Conservation (phyloP, 805 yeast species). For the Zygotorulaspora danielsina region DNA sequence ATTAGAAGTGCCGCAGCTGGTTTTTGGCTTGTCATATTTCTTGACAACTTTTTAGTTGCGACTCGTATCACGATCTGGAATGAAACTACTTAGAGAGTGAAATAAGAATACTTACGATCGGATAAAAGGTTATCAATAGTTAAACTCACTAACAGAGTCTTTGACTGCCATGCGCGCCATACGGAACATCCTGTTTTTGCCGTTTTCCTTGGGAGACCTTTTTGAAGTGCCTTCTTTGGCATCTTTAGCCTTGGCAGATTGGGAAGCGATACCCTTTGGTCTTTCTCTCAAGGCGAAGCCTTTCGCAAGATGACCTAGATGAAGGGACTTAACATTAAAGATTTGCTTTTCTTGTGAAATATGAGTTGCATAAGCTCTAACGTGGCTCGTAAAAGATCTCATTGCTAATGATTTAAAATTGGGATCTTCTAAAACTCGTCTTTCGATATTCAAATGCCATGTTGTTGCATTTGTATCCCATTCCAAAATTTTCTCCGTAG, state of each 20-base stretch:
- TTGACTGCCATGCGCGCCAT: slow-evolving; percentile 67
- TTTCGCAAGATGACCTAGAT: slow-evolving; percentile 94
- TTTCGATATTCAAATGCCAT: slow-evolving; percentile 87
- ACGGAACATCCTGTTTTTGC: slow-evolving; percentile 68
- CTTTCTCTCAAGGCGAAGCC: slow-evolving; percentile 92
- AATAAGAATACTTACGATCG: no score
- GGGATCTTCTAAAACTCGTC: slow-evolving; percentile 75
- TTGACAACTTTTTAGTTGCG: no score
- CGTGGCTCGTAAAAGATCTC: slow-evolving; percentile 80
- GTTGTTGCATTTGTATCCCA: slow-evolving; percentile 97
- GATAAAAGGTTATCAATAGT: no score
- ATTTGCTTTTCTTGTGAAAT: slow-evolving; percentile 69
- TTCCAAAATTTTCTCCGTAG: slow-evolving; percentile 38
- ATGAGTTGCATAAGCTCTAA: slow-evolving; percentile 96
- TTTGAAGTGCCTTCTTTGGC: slow-evolving; percentile 11
- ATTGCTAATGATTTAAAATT: slow-evolving; percentile 60
- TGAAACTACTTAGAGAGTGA: no score
- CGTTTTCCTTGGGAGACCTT: slow-evolving; percentile 37
- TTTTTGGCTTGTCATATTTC: no score
- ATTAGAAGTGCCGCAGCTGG: no score
- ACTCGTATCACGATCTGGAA: no score
- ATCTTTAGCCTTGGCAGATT: slow-evolving; percentile 32
- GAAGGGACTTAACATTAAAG: slow-evolving; percentile 78
- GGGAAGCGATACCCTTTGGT: slow-evolving; percentile 70
- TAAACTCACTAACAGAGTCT: slow-evolving; percentile 68